Conservation (phyloP, 1,284 basidiomycete genomes). For the Pseudozyma sp. region DNA sequence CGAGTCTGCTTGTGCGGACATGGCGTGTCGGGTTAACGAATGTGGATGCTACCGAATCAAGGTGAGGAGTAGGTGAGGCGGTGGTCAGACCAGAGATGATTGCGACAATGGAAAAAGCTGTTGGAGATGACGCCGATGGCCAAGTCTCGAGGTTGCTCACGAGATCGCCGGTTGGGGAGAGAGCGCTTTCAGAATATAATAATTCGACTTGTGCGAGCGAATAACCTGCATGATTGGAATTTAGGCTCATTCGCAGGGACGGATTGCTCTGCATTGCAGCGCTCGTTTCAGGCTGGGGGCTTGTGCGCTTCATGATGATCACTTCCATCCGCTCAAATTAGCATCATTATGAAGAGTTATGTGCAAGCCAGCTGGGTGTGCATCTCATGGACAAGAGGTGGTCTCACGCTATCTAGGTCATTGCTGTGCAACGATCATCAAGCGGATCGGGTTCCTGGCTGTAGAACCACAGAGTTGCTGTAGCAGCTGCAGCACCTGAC, state of each 20-base stretch:
- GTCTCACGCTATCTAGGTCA: not conserved
- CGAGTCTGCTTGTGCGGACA: slow-evolving; percentile 24
- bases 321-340: not conserved
- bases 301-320: too few species aligned
- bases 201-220: too few species aligned
- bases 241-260: not conserved
- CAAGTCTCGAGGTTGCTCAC: too few species aligned
- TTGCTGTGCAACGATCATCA: not conserved
- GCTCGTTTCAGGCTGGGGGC: too few species aligned
- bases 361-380: too few species aligned
- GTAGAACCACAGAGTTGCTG: not conserved
- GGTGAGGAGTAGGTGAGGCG: not conserved
- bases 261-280: too few species aligned
- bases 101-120: too few species aligned
- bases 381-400: too few species aligned
- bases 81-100: too few species aligned
- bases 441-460: not conserved
- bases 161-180: not conserved
- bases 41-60: not conserved
- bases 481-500: not conserved
- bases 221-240: not conserved
- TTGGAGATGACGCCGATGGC: too few species aligned
- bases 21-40: not conserved
- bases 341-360: too few species aligned
- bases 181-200: too few species aligned